phyloP scores from a whole-genome alignment of 805 yeast genomes.

The Grigorovia transvaalensis region DNA sequence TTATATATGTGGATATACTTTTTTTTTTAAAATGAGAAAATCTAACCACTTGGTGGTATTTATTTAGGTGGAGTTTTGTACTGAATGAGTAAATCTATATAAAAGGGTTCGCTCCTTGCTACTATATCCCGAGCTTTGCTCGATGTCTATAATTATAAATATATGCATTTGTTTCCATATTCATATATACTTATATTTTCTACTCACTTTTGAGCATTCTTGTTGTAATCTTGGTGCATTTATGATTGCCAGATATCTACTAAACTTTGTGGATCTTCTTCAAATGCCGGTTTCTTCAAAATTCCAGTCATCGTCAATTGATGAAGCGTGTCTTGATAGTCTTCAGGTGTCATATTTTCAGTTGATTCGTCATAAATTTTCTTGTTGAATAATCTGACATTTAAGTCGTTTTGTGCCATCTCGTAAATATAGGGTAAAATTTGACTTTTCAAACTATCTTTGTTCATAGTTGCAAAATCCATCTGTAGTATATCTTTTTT shows the following conservation, averaged over 20 bases:
- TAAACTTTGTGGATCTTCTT: conserved; percentile 15
- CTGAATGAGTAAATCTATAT: no score
- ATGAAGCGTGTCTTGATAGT: conserved; percentile 14
- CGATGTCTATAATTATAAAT: no score
- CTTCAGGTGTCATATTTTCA: conserved; percentile 9
- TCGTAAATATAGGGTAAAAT: conserved; percentile 18
- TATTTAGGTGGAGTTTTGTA: background rate
- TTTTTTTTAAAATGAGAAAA: background rate
- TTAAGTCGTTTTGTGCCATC: conserved; percentile 18
- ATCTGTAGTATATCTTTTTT: conserved; percentile 9
- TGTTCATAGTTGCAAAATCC: conserved; percentile 7
- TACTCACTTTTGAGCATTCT: background rate
- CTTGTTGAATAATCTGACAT: conserved; percentile 11
- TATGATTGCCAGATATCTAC: conserved; percentile 13
- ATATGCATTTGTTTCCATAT: background rate
- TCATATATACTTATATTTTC: no score
- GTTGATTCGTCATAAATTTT: conserved; percentile 7
- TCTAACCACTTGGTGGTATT: background rate
- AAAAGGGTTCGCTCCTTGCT: no score
- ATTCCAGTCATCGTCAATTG: conserved; percentile 12
- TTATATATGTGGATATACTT: no score
- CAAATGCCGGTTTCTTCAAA: conserved; percentile 19
- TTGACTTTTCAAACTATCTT: conserved; percentile 9
- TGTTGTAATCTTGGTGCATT: background rate
- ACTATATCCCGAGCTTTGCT: no score